Evolutionary conservation across 75 land plant species (phyloP), one percentile per base, ranked within the genome.

Genomic region (Cunninghamia lanceolata): DNA sequence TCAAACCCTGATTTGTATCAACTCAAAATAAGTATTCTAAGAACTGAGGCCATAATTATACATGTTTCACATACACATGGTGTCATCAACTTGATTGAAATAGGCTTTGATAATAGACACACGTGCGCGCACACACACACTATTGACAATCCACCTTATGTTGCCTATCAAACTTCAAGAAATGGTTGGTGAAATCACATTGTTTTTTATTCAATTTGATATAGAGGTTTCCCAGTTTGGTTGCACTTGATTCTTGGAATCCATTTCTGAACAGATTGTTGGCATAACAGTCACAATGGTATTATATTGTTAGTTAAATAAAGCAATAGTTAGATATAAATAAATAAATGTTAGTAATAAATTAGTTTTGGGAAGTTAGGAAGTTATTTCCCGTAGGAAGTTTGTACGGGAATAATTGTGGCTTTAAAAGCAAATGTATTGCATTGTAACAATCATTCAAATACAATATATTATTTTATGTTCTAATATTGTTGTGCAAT

Each of bases 161-260:
- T 73, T 36, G 28, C 5, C 3, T 19, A 84, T 30, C 40, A 84
- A 30, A 17, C 19, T 28, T 28, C 21, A 80, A 80, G 82, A 1
- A 43, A 80, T 80, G 52, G 13, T 80, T 28, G 13, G 30, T 45
- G 15, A 80, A 45, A 80, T 80, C 46, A 50, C 53, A 80, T 80
- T 14, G 30, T 43, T 80, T 16, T 80, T 83, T 39, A 34, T 83
- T 73, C 36, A 36, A 66, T 74, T 36, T 83, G 84, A 83, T 83
- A 46, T 66, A 83, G 96, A 25, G 96, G 96, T 15, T 94, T 94
- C 39, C 96, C 96, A 25, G 90, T 88, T 10, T 94, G 96, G 96
- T 80, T 94, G 83, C 95, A 92, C 54, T 87, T 87, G 6, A 68
- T 94, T 63, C 96, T 95, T 52, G 96, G 96, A 63, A 93, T 94